Evolutionary conservation across 768 basidiomycete genomes (phyloP).

Genomic region (Russula sp.): DNA sequence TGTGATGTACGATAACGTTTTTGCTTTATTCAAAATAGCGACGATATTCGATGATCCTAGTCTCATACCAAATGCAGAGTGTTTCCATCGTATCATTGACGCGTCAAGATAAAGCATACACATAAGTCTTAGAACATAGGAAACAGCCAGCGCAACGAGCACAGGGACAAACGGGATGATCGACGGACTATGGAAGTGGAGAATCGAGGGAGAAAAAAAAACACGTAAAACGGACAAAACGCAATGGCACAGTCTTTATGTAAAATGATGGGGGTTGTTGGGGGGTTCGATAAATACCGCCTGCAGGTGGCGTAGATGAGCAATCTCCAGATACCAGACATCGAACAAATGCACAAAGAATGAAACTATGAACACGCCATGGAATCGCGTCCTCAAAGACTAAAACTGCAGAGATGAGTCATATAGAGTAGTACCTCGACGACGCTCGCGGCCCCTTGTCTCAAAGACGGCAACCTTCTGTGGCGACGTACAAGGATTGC

Average conservation of each 20-base stretch:
- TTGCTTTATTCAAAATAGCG: not conserved
- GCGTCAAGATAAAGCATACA: slow-evolving; percentile 18
- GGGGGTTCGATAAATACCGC: slow-evolving; percentile 12
- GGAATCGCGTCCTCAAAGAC: not conserved
- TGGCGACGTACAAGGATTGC: not conserved
- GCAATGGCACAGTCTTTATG: not conserved
- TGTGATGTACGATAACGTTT: not conserved
- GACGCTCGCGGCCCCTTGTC: not conserved
- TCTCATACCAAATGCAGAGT: not conserved
- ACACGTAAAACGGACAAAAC: not conserved
- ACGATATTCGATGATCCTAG: not conserved
- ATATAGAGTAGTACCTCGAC: slow-evolving; percentile 5
- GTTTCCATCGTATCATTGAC: not conserved
- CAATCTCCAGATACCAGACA: slow-evolving; percentile 10
- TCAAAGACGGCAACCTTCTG: not conserved
- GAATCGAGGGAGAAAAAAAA: not conserved
- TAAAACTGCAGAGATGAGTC: slow-evolving; percentile 13
- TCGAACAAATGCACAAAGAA: slow-evolving; percentile 5
- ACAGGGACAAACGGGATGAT: not conserved
- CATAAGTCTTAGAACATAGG: not conserved
- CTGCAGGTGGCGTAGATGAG: slow-evolving; percentile 16
- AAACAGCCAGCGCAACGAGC: not conserved
- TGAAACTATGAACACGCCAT: not conserved
- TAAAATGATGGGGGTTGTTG: slow-evolving; percentile 7
- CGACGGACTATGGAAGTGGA: not conserved